Percentiles rank a stretch among this genome's conserved stretches.
Conservation (phyloP, 768 basidiomycete genomes). For the Steccherinum ochraceum region DNA sequence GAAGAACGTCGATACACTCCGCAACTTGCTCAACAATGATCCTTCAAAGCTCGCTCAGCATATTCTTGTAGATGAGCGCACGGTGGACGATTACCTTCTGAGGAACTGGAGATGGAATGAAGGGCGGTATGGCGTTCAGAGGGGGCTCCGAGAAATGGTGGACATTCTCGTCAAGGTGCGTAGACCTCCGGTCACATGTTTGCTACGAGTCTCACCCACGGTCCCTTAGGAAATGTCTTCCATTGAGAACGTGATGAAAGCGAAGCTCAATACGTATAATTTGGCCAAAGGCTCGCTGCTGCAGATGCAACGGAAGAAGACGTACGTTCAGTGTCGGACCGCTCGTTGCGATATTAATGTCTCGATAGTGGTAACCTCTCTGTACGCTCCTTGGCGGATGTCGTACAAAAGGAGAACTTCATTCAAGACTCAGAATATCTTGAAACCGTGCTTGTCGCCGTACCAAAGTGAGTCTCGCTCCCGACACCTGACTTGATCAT, state of each 20-base stretch:
- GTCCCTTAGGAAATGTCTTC: slow-evolving; percentile 78
- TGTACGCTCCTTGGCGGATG: slow-evolving; percentile 76
- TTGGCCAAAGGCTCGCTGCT: slow-evolving; percentile 87
- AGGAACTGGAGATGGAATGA: slow-evolving; percentile 90
- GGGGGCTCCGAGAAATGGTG: slow-evolving; percentile 75
- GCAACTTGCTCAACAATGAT: slow-evolving; percentile 87
- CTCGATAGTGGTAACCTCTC: slow-evolving; percentile 85
- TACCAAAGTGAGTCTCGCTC: slow-evolving; percentile 68
- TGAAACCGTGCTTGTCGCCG: slow-evolving; percentile 87
- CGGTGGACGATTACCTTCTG: slow-evolving; percentile 75
- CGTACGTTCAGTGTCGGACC: slow-evolving; percentile 39
- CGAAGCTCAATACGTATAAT: slow-evolving; percentile 88
- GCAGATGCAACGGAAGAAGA: slow-evolving; percentile 92
- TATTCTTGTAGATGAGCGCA: slow-evolving; percentile 71
- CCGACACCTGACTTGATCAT: not conserved
- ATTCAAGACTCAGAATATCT: slow-evolving; percentile 89
- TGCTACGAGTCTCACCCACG: too few species aligned
- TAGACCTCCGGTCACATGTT: too few species aligned
- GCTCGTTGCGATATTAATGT: slow-evolving; percentile 8
- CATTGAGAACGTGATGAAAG: slow-evolving; percentile 91
- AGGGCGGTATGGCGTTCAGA: slow-evolving; percentile 81
- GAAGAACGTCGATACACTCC: slow-evolving; percentile 90
- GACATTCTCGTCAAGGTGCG: slow-evolving; percentile 81
- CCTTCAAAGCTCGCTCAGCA: slow-evolving; percentile 69
- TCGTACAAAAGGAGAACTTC: slow-evolving; percentile 78